Base-by-base conservation (phyloP, 352 stramenopile genomes). In the Pythium aphanidermatum region DNA sequence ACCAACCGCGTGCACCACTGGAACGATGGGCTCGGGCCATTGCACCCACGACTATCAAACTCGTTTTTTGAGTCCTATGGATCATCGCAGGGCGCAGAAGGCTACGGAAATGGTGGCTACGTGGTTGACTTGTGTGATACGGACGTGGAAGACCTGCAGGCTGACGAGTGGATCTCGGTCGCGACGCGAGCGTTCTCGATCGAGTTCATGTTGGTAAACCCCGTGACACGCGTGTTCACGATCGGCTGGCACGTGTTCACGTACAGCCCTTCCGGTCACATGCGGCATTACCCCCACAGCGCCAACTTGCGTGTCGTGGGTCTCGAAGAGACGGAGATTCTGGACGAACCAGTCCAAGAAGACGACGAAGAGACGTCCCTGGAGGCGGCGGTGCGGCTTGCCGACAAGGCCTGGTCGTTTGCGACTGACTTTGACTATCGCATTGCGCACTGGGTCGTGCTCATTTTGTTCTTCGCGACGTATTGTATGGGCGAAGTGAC, bases 201-300 rank as follows among this genome's bases (percentile, higher is more conserved):
- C 46, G 77, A 92, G 47, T 95, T 95, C 37, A 86, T 81, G 43
- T 60, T 95, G 26, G 61, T 94, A 37, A 95, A 95, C 40, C 84
- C 84, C 0, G 64, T 91, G 27, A 94, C 84, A n/a, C 73, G 80
- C n/a, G 75, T 95, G 3, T 90, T 95, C 42, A 94, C 84, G 11
- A 74, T 92, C 46, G 81, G 79, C 27, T 83, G 76, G 60, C 83
- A 94, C 49, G 79, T 91, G 4, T 86, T 94, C 53, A 82, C 66
- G 34, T 74, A 91, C 32, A 71, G 73, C 42, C 75, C 83, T 16
- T 94, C 83, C 0, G 83, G 83, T 12, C 81, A 94, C 35, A 65
- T 94, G 16, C 73, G 89, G 34, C 80, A 94, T 39, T 91, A 68
- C 24, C 68, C 76, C 0, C 83, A 94, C 41, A 92, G 79, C 44